phyloP scores from a whole-genome alignment of 2,329 filamentous ascomycete genomes.

The Colletotrichum sp. region DNA sequence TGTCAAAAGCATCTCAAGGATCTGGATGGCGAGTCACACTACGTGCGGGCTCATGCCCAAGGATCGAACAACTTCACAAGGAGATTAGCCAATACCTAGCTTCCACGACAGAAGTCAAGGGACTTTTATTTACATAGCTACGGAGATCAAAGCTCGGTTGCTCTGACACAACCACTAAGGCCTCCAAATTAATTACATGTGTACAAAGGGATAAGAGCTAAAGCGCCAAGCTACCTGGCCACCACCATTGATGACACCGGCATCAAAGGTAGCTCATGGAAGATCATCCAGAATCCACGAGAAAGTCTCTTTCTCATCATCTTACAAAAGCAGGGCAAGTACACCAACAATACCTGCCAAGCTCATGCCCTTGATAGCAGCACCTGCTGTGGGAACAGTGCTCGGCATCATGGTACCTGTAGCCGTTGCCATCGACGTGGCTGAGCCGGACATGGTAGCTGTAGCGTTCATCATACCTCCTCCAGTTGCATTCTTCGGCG shows the following conservation, averaged over 20 bases:
- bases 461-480: constrained; percentile 7
- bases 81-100: not conserved
- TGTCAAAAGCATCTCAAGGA: not conserved
- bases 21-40: not conserved
- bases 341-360: not conserved
- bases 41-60: not conserved
- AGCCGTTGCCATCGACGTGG: not conserved
- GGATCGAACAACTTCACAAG: not conserved
- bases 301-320: not conserved
- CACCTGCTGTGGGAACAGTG: not conserved
- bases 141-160: not conserved
- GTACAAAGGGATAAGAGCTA: not conserved
- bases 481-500: constrained; percentile 10
- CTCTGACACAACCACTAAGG: not conserved
- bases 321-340: not conserved
- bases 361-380: not conserved
- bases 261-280: not conserved
- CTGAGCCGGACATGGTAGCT: not conserved
- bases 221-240: not conserved
- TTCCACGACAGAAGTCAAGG: not conserved
- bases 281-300: not conserved
- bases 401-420: not conserved
- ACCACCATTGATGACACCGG: not conserved
- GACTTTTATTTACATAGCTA: not conserved
- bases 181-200: not conserved